Conservation (phyloP, 805 yeast species). For the Maudiozyma saulgeensis region DNA sequence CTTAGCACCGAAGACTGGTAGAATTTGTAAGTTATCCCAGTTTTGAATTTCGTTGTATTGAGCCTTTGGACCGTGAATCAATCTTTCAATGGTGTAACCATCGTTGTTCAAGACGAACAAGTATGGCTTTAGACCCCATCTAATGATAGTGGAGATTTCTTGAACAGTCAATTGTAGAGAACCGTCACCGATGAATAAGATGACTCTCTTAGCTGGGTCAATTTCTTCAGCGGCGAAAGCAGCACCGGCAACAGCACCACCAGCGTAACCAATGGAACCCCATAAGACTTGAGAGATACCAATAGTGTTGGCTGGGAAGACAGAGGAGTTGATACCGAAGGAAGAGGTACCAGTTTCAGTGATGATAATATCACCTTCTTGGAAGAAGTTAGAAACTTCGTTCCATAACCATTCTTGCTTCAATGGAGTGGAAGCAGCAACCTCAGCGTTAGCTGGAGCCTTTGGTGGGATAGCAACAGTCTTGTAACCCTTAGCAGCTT, state of each 20-base stretch:
- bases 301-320: slow-evolving; percentile 1
- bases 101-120: slow-evolving; percentile 1
- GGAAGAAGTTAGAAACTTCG: slow-evolving; percentile 1
- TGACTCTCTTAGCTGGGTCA: slow-evolving; percentile 1
- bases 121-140: slow-evolving; percentile 2
- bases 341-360: slow-evolving; percentile 2
- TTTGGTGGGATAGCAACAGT: neutral
- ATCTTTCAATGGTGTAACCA: slow-evolving; percentile 2
- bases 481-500: slow-evolving; percentile 2
- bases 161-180: slow-evolving; percentile 1
- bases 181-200: slow-evolving; percentile 2
- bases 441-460: slow-evolving; percentile 1
- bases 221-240: slow-evolving; percentile 2
- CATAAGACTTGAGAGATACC: slow-evolving; percentile 2
- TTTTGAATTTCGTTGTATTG: slow-evolving; percentile 1
- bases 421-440: neutral
- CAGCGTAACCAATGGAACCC: slow-evolving; percentile 2
- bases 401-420: slow-evolving; percentile 2
- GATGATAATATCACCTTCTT: slow-evolving; percentile 2
- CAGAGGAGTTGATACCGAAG: slow-evolving; percentile 2
- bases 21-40: neutral
- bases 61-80: slow-evolving; percentile 3
- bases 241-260: slow-evolving; percentile 2
- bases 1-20: slow-evolving; percentile 2
- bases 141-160: slow-evolving; percentile 1